Percentiles rank a stretch among this genome's conserved stretches.
Evolutionary conservation across 345 rosid genomes (phyloP).

Genomic region (Linum tenue): DNA sequence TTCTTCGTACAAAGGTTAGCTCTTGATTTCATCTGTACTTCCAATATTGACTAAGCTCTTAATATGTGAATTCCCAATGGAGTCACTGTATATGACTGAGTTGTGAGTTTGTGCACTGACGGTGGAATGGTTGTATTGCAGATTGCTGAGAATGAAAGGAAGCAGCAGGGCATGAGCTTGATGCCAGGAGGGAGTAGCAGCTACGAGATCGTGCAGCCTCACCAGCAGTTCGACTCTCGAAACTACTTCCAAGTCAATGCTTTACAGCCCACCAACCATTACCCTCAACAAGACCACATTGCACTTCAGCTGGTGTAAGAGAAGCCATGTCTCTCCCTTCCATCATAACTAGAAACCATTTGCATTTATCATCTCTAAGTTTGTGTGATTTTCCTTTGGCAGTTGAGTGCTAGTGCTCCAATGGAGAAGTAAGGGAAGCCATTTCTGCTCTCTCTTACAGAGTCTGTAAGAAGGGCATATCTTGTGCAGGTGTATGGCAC

Average conservation of each 20-base stretch:
- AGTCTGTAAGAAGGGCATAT: no score
- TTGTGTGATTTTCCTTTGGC: no score
- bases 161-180: slow-evolving; percentile 58
- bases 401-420: no score
- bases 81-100: no score
- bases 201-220: slow-evolving; percentile 56
- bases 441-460: no score
- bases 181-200: slow-evolving; percentile 62
- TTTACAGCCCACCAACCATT: slow-evolving; percentile 59
- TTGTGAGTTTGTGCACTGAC: not conserved
- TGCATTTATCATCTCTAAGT: not conserved
- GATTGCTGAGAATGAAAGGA: slow-evolving; percentile 88
- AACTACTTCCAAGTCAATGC: slow-evolving; percentile 75
- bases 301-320: slow-evolving; percentile 71
- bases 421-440: no score
- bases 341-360: not conserved
- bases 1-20: slow-evolving; percentile 78
- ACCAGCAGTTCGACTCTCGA: slow-evolving; percentile 49
- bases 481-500: no score
- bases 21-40: not conserved
- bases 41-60: not conserved
- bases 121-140: slow-evolving; percentile 14
- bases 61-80: not conserved
- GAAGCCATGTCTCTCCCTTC: not conserved
- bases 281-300: slow-evolving; percentile 63